Percentiles rank a stretch among this genome's conserved stretches.
These are phyloP conservation scores for Pseudogymnoascus sp. DNA, from an alignment of 2,329 filamentous ascomycete species.

Conservation along the genomic window DNA sequence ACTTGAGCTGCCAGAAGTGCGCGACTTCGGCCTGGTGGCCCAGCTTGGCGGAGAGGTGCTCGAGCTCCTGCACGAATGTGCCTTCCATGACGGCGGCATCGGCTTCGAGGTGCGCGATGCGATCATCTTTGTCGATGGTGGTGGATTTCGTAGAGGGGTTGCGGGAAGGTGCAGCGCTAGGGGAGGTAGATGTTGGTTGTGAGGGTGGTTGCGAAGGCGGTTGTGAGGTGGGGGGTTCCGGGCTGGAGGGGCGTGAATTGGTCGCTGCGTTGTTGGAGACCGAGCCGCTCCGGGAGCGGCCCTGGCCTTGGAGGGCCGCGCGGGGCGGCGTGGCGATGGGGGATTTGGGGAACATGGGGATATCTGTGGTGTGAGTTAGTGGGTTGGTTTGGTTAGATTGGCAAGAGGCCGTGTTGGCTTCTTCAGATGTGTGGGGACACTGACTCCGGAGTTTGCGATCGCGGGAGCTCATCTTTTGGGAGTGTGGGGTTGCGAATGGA, in stretches of 20 bases:
- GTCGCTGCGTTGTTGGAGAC: constrained; percentile 13
- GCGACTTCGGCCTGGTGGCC: constrained; percentile 47
- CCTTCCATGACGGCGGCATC: constrained; percentile 48
- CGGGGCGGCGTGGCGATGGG: constrained; percentile 25
- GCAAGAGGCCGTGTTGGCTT: neutral
- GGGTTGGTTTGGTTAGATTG: neutral
- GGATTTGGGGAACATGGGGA: constrained; percentile 13
- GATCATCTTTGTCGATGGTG: constrained; percentile 42
- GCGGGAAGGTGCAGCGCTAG: constrained; percentile 14
- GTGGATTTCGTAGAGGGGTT: constrained; percentile 15
- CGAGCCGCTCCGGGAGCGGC: constrained; percentile 18
- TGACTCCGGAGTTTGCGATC: constrained; percentile 3
- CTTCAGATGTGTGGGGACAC: neutral
- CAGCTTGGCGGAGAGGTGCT: constrained; percentile 42
- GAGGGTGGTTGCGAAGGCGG: neutral
- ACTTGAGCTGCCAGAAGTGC: constrained; percentile 53
- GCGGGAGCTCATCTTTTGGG: neutral
- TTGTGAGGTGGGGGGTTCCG: constrained; percentile 3
- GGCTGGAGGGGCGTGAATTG: constrained; percentile 5
- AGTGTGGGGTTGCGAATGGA: neutral
- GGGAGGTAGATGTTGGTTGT: constrained; percentile 13
- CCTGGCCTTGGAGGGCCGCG: constrained; percentile 20
- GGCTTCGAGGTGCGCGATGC: constrained; percentile 46
- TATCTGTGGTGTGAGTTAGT: neutral
- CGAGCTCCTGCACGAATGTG: constrained; percentile 49